phyloP scores from a whole-genome alignment of 192 early-diverging fungal genomes.

The Dispira simplex region DNA sequence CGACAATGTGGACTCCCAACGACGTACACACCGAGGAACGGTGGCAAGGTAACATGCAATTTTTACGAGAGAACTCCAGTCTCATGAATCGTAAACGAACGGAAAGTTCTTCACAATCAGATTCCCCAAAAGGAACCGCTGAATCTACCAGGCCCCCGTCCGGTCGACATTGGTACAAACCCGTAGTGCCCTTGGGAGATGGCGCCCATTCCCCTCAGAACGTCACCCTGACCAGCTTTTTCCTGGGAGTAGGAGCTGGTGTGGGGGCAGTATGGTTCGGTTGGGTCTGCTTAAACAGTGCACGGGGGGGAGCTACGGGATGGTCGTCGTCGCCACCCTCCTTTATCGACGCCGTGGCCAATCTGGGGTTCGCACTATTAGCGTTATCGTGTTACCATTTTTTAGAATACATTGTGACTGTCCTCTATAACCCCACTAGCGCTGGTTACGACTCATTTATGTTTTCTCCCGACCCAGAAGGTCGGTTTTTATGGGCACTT shows the following conservation, averaged over 20 bases:
- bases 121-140: no score
- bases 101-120: no score
- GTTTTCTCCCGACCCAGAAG: constrained; percentile 19
- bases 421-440: constrained; percentile 54
- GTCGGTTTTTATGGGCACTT: constrained; percentile 51
- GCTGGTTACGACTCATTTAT: constrained; percentile 42
- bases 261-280: constrained; percentile 26
- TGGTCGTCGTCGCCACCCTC: constrained; percentile 13
- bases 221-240: constrained; percentile 58
- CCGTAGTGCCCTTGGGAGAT: constrained; percentile 37
- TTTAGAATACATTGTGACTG: constrained; percentile 76
- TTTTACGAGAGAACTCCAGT: no score
- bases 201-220: constrained; percentile 62
- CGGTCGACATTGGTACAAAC: constrained; percentile 15
- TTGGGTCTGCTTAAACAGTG: constrained; percentile 14
- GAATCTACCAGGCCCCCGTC: no score
- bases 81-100: no score
- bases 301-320: constrained; percentile 3
- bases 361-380: constrained; percentile 27
- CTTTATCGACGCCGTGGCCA: constrained; percentile 37
- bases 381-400: constrained; percentile 63
- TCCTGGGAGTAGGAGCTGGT: constrained; percentile 46
- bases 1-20: no score
- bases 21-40: no score
- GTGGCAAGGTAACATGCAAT: no score